Percentiles rank a stretch among this genome's conserved stretches.
Conservation (phyloP, 805 yeast species). For the Monosporozyma aquatica region DNA sequence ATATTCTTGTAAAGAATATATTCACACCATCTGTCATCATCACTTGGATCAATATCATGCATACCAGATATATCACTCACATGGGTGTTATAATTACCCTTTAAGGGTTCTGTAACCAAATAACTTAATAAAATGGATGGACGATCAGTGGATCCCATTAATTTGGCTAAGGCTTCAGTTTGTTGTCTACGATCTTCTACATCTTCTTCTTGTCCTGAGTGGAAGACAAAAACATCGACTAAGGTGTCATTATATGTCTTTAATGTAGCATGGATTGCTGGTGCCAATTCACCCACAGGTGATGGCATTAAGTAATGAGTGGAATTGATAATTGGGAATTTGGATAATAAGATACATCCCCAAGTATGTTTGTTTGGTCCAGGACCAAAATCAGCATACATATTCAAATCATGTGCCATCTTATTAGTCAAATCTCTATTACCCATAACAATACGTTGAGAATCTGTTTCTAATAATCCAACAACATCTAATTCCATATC, state of each 20-base stretch:
- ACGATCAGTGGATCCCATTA: slow-evolving; percentile 73
- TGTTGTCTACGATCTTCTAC: slow-evolving; percentile 87
- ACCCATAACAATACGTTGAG: slow-evolving; percentile 90
- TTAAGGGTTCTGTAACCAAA: slow-evolving; percentile 75
- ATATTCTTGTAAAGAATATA: slow-evolving; percentile 82
- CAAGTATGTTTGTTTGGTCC: slow-evolving; percentile 97
- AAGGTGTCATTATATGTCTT: slow-evolving; percentile 71
- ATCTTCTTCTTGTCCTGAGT: slow-evolving; percentile 97
- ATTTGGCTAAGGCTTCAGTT: slow-evolving; percentile 59
- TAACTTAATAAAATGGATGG: slow-evolving; percentile 87
- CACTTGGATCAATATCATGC: slow-evolving; percentile 88
- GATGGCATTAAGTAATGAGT: slow-evolving; percentile 89
- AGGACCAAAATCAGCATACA: slow-evolving; percentile 96
- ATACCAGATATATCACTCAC: slow-evolving; percentile 78
- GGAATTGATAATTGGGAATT: slow-evolving; percentile 86
- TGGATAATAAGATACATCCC: slow-evolving; percentile 90
- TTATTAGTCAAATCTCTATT: slow-evolving; percentile 89
- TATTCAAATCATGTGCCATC: slow-evolving; percentile 83
- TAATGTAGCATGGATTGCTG: slow-evolving; percentile 93
- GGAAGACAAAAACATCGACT: slow-evolving; percentile 94
- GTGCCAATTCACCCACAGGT: slow-evolving; percentile 96
- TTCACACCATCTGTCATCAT: slow-evolving; percentile 98
- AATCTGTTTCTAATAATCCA: slow-evolving; percentile 86
- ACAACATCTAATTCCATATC: slow-evolving; percentile 88
- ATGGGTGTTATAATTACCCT: slow-evolving; percentile 87